Evolutionary conservation across 2,329 filamentous ascomycete species (phyloP).

Genomic region (Karstenula rhodostoma): DNA sequence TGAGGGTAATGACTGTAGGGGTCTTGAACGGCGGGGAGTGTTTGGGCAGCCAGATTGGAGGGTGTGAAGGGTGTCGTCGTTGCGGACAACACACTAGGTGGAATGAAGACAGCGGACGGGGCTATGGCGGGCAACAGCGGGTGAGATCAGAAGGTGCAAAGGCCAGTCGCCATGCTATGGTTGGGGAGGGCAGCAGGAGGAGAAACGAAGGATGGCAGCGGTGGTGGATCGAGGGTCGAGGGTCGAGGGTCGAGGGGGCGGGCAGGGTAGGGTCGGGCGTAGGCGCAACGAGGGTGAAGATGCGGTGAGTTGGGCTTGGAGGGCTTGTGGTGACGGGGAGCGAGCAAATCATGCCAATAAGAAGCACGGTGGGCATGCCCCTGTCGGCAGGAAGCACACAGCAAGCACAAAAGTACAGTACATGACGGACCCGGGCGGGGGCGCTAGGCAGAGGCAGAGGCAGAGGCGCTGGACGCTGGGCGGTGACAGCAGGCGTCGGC

Average conservation of each 20-base stretch:
- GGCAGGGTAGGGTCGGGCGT: slow-evolving; percentile 9
- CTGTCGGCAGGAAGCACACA: slow-evolving; percentile 13
- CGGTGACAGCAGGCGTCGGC: slow-evolving; percentile 14
- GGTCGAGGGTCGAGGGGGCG: slow-evolving; percentile 11
- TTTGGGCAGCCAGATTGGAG: slow-evolving; percentile 51
- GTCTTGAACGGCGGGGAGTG: slow-evolving; percentile 44
- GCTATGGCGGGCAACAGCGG: background rate
- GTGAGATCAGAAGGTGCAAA: slow-evolving; percentile 20
- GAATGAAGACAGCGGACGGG: slow-evolving; percentile 13
- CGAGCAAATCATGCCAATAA: slow-evolving; percentile 15
- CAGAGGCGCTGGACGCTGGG: slow-evolving; percentile 33
- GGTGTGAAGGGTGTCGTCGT: slow-evolving; percentile 30
- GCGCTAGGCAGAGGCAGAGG: slow-evolving; percentile 18
- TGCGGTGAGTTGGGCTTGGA: slow-evolving; percentile 13
- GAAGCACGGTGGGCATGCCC: slow-evolving; percentile 12
- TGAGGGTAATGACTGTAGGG: slow-evolving; percentile 44
- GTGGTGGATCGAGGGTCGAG: slow-evolving; percentile 27
- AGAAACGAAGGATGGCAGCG: slow-evolving; percentile 14
- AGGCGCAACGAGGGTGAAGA: slow-evolving; percentile 2
- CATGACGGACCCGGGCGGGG: slow-evolving; percentile 5
- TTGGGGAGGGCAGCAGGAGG: slow-evolving; percentile 15
- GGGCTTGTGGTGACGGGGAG: background rate
- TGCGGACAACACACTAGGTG: slow-evolving; percentile 35
- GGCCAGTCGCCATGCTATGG: slow-evolving; percentile 31
- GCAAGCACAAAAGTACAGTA: slow-evolving; percentile 11